Conservation (phyloP, 768 basidiomycete species). For the Suillus subaureus region DNA sequence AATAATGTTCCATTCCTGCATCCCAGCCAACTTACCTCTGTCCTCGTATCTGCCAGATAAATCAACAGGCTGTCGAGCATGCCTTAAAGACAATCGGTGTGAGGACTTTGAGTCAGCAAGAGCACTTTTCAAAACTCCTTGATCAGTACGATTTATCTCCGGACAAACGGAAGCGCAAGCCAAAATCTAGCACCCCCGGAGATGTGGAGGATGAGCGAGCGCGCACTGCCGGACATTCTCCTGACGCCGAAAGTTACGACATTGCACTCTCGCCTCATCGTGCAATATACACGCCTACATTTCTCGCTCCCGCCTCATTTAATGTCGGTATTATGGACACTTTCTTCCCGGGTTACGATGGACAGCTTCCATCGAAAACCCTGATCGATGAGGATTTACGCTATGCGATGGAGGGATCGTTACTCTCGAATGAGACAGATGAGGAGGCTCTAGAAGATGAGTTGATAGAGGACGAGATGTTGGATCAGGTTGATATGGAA, state of each 20-base stretch:
- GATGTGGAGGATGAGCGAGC: conserved; percentile 21
- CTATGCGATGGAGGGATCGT: conserved; percentile 20
- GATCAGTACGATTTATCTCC: conserved; percentile 16
- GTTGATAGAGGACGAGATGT: conserved; percentile 43
- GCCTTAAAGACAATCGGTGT: conserved; percentile 52
- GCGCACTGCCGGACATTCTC: conserved; percentile 10
- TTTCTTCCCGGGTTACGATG: conserved; percentile 27
- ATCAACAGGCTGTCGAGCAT: conserved; percentile 45
- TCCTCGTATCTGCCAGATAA: conserved; percentile 39
- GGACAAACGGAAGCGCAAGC: conserved; percentile 8
- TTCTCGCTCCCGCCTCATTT: conserved; percentile 32
- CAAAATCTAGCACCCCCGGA: conserved; percentile 4
- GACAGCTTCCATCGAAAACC: conserved; percentile 18
- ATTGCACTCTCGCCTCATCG: conserved; percentile 27
- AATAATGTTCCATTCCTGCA: background rate
- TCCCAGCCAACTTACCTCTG: background rate
- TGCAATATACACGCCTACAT: conserved; percentile 38
- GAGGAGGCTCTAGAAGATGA: conserved; percentile 40
- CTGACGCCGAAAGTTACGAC: conserved; percentile 9
- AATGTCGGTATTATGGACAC: conserved; percentile 14
- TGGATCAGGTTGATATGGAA: conserved; percentile 41
- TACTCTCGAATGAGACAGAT: conserved; percentile 39
- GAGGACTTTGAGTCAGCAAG: conserved; percentile 36
- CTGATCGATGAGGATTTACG: conserved; percentile 23
- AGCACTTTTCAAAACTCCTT: conserved; percentile 43